A percentile compares a stretch with the other conserved stretches of the same genome.
Conservation (phyloP, 371 early-diverging fungal genomes). For the Zychaea mexicana region DNA sequence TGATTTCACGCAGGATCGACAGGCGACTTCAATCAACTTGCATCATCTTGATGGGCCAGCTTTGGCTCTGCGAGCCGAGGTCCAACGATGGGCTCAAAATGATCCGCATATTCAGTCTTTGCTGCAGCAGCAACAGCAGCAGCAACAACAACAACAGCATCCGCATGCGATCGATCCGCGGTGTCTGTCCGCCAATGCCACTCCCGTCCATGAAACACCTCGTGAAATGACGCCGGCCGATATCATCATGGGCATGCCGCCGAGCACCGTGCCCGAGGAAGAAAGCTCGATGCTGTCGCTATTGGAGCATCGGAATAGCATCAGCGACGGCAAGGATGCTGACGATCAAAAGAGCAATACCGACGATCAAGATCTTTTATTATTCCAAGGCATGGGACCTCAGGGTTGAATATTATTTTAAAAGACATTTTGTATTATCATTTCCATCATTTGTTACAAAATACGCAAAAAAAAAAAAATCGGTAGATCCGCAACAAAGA, state of each 20-base stretch:
- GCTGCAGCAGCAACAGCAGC: conserved; percentile 38
- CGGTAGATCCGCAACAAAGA: too few relatives aligned
- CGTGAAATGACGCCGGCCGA: conserved; percentile 10
- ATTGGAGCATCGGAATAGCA: conserved; percentile 1
- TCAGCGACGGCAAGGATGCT: conserved; percentile 4
- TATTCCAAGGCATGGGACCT: conserved; percentile 17
- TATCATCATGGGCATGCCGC: conserved; percentile 8
- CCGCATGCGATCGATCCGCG: conserved; percentile 12
- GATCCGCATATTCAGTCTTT: conserved; percentile 12
- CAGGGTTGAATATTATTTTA: conserved; percentile 5
- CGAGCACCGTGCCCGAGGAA: conserved; percentile 1
- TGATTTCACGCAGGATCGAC: conserved; percentile 77
- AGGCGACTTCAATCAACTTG: conserved; percentile 46
- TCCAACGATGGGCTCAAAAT: conserved; percentile 24
- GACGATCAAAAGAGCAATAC: conserved; percentile 1
- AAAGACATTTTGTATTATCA: too few relatives aligned
- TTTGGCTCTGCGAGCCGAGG: conserved; percentile 37
- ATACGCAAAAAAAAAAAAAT: conserved; percentile 4
- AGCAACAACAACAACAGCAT: conserved; percentile 5
- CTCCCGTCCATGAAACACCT: not conserved
- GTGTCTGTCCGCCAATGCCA: not conserved
- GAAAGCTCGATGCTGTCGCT: conserved; percentile 11
- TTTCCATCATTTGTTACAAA: not conserved
- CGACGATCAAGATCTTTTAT: conserved; percentile 17
- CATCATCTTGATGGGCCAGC: conserved; percentile 46